phyloP scores from a whole-genome alignment of 352 stramenopile species.

The Globisporangium nodosum region DNA sequence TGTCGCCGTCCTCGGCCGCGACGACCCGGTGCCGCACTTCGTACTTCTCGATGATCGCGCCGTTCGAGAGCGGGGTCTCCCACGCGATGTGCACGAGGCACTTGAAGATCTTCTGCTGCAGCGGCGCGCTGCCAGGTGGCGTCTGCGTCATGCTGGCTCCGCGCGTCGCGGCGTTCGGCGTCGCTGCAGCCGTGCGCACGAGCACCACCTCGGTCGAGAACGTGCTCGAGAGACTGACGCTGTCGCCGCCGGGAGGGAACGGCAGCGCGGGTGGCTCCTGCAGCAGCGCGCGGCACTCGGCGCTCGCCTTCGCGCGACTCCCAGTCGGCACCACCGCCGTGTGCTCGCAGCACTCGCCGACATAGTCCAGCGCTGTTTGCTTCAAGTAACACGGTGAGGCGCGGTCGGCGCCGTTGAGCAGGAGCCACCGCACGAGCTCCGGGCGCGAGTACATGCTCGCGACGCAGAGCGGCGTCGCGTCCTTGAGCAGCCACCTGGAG shows the following conservation, averaged over 20 bases:
- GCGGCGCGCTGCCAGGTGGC: conserved; percentile 4
- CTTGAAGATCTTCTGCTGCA: conserved; percentile 51
- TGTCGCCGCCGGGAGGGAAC: conserved; percentile 18
- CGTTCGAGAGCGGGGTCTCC: conserved; percentile 61
- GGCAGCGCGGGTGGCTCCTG: conserved; percentile 23
- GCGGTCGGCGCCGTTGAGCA: conserved; percentile 52
- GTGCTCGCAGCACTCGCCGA: conserved; percentile 52
- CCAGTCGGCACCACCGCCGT: conserved; percentile 8
- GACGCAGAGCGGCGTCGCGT: conserved; percentile 61
- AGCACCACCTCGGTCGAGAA: conserved; percentile 36
- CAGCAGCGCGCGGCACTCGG: conserved; percentile 37
- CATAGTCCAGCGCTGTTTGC: conserved; percentile 36
- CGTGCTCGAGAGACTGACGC: conserved; percentile 29
- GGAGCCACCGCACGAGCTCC: conserved; percentile 47
- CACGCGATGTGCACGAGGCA: conserved; percentile 44
- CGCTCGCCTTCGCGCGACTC: conserved; percentile 15
- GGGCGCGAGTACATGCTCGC: conserved; percentile 51
- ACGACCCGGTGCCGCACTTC: conserved; percentile 51
- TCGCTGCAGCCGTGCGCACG: conserved; percentile 17
- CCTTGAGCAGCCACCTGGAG: conserved; percentile 56
- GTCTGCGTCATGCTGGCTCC: neutral
- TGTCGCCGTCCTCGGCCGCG: conserved; percentile 22
- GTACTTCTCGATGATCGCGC: conserved; percentile 66
- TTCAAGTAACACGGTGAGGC: conserved; percentile 43
- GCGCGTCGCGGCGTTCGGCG: neutral